Evolutionary conservation across 2,329 filamentous ascomycete genomes (phyloP).

Genomic region (Trichoderma atroviride): DNA sequence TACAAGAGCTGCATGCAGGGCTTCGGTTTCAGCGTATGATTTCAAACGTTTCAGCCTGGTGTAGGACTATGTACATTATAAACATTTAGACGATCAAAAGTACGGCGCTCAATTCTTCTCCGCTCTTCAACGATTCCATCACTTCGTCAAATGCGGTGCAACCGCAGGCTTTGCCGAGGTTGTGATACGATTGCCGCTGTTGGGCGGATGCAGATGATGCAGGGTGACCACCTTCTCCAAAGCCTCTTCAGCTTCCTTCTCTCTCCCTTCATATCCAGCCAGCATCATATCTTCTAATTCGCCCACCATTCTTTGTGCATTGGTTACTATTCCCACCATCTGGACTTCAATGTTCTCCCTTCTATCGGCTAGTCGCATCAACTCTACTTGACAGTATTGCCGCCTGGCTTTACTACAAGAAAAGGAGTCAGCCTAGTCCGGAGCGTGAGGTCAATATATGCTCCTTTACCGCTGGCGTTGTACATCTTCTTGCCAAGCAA

Average conservation of each 20-base stretch:
- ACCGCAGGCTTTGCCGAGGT: neutral
- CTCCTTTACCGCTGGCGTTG: conserved; percentile 33
- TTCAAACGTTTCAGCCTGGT: neutral
- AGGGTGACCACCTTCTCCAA: neutral
- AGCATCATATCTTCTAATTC: conserved; percentile 39
- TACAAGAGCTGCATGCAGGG: conserved; percentile 93
- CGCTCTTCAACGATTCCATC: neutral
- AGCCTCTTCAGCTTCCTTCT: conserved; percentile 31
- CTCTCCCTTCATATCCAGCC: conserved; percentile 36
- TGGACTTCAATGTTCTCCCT: conserved; percentile 35
- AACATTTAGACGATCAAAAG: conserved; percentile 31
- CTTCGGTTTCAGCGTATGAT: conserved; percentile 78
- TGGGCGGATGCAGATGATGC: neutral
- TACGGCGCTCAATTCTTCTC: conserved; percentile 25
- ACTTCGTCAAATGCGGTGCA: neutral
- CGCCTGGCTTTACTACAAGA: conserved; percentile 28
- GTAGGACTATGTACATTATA: conserved; percentile 33
- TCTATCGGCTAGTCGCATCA: conserved; percentile 33
- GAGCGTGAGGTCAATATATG: neutral
- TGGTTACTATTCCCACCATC: conserved; percentile 34
- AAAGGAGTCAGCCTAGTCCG: neutral
- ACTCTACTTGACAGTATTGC: conserved; percentile 28
- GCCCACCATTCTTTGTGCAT: conserved; percentile 29
- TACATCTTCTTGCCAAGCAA: conserved; percentile 32
- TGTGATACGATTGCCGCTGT: neutral